Base-by-base conservation (phyloP, 345 rosid genomes). In the Brassica rapa region DNA sequence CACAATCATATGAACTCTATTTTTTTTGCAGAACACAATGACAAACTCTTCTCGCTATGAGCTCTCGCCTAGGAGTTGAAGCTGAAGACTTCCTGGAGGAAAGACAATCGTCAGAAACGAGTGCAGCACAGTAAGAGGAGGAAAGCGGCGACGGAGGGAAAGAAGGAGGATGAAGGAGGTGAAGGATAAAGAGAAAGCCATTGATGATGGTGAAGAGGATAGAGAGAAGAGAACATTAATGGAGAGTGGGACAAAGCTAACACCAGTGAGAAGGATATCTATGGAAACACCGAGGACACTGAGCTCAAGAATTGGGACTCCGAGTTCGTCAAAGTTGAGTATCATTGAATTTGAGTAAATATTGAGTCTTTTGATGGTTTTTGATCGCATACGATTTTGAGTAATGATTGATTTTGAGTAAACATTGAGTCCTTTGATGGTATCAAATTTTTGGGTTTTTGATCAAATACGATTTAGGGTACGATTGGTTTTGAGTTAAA, bases 241-340 rank as follows among this genome's bases (percentile, higher is more conserved):
- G n/a, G 51, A 43, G 51, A 43, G 51, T 43, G 51, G 51, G 15
- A 12, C 12, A 62, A 32, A 0, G 29, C 62, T 8, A 71, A 70
- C 10, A 15, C 77, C 25, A 84, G 66, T 8, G 86, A 87, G 46
- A 71, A 73, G 14, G 67, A 83, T 29, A 5, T 73, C 4, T 19
- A 0, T 23, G 62, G 62, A 4, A 0, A 4, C 1, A 5, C 83
- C 12, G 77, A 64, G n/a, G 87, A 87, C 41, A 86, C 78, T 0
- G 84, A 81, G 2, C 87, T 88, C 64, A 84, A 84, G 78, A 3
- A 65, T 3, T 90, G 89, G 88, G 96, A 90, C 30, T 16, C 77
- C 3, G 88, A 88, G 0, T 90, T 92, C 62, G 81, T 82, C 74
- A 86, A 82, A 56, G 91, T 90, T 55, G 92, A 53, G 39, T 46